Base-by-base conservation (phyloP, 1,139 yeast species). In the Geotrichum bryndzae region DNA sequence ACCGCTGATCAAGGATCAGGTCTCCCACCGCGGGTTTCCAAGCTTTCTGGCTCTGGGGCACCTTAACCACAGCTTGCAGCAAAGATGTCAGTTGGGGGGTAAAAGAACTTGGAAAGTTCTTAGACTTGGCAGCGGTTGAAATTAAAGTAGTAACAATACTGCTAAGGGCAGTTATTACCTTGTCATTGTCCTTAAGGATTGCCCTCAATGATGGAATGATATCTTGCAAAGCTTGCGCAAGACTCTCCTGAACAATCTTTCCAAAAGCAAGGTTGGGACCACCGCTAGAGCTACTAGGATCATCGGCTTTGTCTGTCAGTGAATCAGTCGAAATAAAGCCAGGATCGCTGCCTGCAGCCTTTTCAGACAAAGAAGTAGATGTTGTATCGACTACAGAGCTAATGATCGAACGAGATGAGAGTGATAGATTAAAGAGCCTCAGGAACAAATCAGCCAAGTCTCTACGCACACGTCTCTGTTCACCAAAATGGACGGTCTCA, bases 371-470 rank as follows among this genome's bases (percentile, higher is more conserved):
- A 33, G 25, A 13, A 15, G 54, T 31, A 10, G 38, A 22, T 18
- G 35, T 27, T 7, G 18, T 45, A n/a, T 31, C 27, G 10, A 33
- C 38, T 2, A 33, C 25, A 6, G 41, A 29, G 15, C 51, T 54
- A 10, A 51, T 10, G 15, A 66, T 54, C 31, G 62, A 68, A 60
- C 71, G 73, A 0, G 72, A 68, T 52, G 74, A 72, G 50, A 82
- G 67, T 0, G 82, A 74, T 38, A 75, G 69, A 22, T 80, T 79
- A 31, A 90, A 76, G 13, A 87, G 73, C 68, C 82, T 86, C 48
- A 80, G 67, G 69, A 87, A 89, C 1, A 79, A 66, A 45, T 90
- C 97, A 1, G 84, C 75, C 45, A 90, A 71, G 46, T 91, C 97
- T 67, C 84, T 87, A 63, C 82, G 80, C 33, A 80, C 74, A 67